Evolutionary conservation across 2,329 filamentous ascomycete species (phyloP), one percentile per base, ranked within the genome.

Genomic region (Boeremia exigua): DNA sequence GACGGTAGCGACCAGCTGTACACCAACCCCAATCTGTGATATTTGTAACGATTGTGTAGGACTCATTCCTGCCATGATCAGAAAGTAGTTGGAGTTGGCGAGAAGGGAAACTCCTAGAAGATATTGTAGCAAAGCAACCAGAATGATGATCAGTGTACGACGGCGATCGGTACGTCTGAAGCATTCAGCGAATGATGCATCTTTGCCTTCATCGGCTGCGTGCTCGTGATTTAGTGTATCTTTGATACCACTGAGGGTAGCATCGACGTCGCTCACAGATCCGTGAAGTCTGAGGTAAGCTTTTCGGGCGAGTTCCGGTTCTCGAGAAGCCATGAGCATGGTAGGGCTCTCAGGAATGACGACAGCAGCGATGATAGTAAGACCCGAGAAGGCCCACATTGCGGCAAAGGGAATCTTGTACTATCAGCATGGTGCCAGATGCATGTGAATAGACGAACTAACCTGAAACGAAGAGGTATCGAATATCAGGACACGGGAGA

Each of bases 121-220:
- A 30, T 48, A 48, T 37, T 54, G 51, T 6, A 54, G 51, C 29
- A 54, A n/a, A 8, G 52, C 52, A n/a, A 50, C 52, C 11, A 56
- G 8, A 59, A 81, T 82, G 30, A 84, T 79, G 28, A 43, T 42
- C 58, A 86, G 85, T 67, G 89, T 90, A 3, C 91, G 94, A 17
- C 91, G 85, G 49, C 91, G 87, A 69, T 95, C 86, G 15, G 83
- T 82, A 10, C 90, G 90, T 72, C 82, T 87, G 82, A 95, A 94
- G 77, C 90, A 95, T 71, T 95, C 91, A 7, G 51, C 42, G 32
- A 48, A 54, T 2, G 51, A 40, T 11, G 36, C 36, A 28, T n/a
- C n/a, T n/a, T 30, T 48, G 30, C 19, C 36, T 12, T 9, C 28
- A 27, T n/a, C 47, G 25, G 36, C 17, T 45, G 34, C 29, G 17